Evolutionary conservation across 768 basidiomycete genomes (phyloP), one percentile per base, ranked within the genome.

Genomic region (Calocybe indica): DNA sequence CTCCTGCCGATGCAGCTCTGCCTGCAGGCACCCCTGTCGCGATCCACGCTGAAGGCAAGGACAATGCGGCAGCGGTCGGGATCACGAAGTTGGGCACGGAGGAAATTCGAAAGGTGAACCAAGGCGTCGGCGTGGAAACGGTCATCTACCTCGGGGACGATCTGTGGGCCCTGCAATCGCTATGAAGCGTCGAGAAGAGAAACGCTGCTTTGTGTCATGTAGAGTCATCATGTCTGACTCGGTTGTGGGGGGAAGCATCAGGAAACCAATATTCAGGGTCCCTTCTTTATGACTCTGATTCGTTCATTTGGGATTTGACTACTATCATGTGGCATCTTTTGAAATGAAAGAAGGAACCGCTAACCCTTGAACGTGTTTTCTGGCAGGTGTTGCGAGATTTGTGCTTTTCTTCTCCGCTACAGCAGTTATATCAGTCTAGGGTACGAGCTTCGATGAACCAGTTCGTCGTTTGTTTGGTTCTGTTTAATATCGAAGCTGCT

Each of bases 21-120:
- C 77, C 82, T 15, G 78, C 81, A 33, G 83, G 80, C n/a, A 70
- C 79, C 0, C 74, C 88, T 5, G 93, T 99, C n/a, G 91, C 89
- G 2, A 83, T 99, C 43, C 76, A 85, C 55, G 92, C 94, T n/a
- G 93, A 97, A 66, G 95, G 95, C 7, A 98, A 98, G 67, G 88
- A 92, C 55, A 82, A 91, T 55, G 85, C 93, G 1, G 83, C 88
- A 32, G 95, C 85, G 0, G 76, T 98, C 46, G 95, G 95, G 7
- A 65, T 92, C 46, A 83, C 85, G 47, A 87, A 87, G 62, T 67
- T 94, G 51, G 70, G 78, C 39, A 91, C 90, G 37, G 92, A 94
- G 61, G 92, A 97, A 39, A 96, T 99, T 64, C 81, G 83, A 66
- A 77, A 71, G 60, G 71, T 93, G 40, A 97, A 95, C 61, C 97